Percentiles rank a stretch among this genome's conserved stretches.
These are phyloP conservation scores for Sphaerulina musiva DNA, from an alignment of 2,329 filamentous ascomycete species.

Conservation along the genomic window DNA sequence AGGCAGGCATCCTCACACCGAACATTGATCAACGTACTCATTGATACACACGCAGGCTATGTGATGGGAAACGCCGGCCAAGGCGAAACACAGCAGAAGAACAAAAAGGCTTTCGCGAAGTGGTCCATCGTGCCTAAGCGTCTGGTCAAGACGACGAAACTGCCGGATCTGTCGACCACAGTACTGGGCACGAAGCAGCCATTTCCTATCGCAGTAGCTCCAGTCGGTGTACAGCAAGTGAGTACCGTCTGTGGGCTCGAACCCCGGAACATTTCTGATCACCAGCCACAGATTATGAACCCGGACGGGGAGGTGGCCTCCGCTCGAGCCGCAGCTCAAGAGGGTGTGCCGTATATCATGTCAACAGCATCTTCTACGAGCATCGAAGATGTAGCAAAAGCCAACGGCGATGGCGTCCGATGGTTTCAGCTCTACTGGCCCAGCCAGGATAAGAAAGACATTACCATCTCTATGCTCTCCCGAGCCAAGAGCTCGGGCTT, in stretches of 20 bases:
- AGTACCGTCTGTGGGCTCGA: too few relatives aligned
- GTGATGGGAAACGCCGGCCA: slow-evolving; percentile 32
- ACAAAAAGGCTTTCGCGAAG: slow-evolving; percentile 7
- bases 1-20: not conserved
- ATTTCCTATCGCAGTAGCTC: slow-evolving; percentile 55
- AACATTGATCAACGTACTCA: not conserved
- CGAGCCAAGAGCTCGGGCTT: slow-evolving; percentile 58
- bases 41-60: slow-evolving; percentile 24
- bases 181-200: slow-evolving; percentile 19
- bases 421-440: slow-evolving; percentile 78
- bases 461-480: slow-evolving; percentile 57
- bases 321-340: slow-evolving; percentile 54
- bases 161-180: slow-evolving; percentile 18
- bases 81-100: slow-evolving; percentile 30
- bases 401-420: slow-evolving; percentile 42
- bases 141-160: slow-evolving; percentile 11
- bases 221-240: slow-evolving; percentile 56
- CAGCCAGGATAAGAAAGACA: slow-evolving; percentile 54
- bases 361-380: slow-evolving; percentile 57
- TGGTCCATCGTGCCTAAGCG: slow-evolving; percentile 19
- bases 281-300: slow-evolving; percentile 49
- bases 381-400: slow-evolving; percentile 60
- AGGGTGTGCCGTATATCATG: slow-evolving; percentile 59
- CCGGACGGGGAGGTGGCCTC: slow-evolving; percentile 57
- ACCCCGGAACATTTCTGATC: too few relatives aligned